Percentiles rank a stretch among this genome's conserved stretches.
Conservation (phyloP, 179 eudicot species). For the Actinidia chinensis region DNA sequence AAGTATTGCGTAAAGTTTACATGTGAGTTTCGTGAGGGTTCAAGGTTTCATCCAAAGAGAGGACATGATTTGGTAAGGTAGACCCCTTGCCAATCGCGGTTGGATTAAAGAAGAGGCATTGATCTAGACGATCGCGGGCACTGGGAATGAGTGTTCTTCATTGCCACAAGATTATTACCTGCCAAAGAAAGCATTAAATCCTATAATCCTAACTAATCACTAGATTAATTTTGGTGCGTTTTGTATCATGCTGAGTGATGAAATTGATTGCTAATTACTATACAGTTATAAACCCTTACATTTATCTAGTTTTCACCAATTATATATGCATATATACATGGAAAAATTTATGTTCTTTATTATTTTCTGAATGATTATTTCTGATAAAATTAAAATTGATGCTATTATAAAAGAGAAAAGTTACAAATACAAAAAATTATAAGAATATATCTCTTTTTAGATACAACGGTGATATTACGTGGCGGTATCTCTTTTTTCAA, state of each 20-base stretch:
- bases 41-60: background rate
- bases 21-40: background rate
- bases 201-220: background rate
- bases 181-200: too few relatives aligned
- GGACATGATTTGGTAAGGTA: background rate
- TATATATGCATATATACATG: too few relatives aligned
- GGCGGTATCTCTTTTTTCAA: too few relatives aligned
- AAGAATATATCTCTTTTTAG: too few relatives aligned
- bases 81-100: background rate
- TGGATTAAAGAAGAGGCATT: background rate
- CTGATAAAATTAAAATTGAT: too few relatives aligned
- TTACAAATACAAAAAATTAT: too few relatives aligned
- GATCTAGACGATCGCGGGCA: background rate
- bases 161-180: background rate
- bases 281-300: background rate
- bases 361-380: too few relatives aligned
- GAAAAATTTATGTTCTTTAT: too few relatives aligned
- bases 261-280: conserved; percentile 2
- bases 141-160: background rate
- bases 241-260: conserved; percentile 3
- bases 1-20: conserved; percentile 2
- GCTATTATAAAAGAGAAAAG: too few relatives aligned
- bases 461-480: too few relatives aligned
- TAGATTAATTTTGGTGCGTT: background rate
- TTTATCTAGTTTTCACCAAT: background rate